These are phyloP conservation scores for Erucastrum elatum DNA, from an alignment of 345 rosid genomes.

Conservation along the genomic window DNA sequence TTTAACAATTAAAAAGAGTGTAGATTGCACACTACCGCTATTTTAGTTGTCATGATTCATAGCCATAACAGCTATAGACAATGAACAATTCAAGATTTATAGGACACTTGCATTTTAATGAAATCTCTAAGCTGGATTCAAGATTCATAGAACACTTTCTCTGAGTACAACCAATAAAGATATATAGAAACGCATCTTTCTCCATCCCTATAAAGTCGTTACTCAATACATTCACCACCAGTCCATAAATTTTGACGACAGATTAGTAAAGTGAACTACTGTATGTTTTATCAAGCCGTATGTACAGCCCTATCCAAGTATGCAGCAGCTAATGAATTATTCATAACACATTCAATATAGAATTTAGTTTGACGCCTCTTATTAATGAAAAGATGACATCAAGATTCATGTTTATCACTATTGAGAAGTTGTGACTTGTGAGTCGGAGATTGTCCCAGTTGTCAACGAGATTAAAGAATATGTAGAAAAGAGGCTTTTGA, in stretches of 20 bases:
- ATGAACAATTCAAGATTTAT: neutral
- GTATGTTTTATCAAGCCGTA: neutral
- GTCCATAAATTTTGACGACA: constrained; percentile 6
- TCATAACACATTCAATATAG: neutral
- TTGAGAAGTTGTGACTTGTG: neutral
- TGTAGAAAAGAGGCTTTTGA: neutral
- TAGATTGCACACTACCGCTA: neutral
- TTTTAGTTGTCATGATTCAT: neutral
- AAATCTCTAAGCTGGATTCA: constrained; percentile 15
- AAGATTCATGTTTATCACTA: neutral
- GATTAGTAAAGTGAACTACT: neutral
- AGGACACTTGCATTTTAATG: constrained; percentile 5
- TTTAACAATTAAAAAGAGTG: neutral
- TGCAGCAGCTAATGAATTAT: neutral
- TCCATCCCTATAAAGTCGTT: constrained; percentile 20
- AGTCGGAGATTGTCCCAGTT: constrained; percentile 10
- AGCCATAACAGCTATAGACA: constrained; percentile 31
- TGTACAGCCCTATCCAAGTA: neutral
- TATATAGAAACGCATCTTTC: neutral
- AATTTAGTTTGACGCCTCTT: neutral
- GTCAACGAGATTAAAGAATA: neutral
- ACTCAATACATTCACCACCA: neutral
- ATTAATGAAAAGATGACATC: neutral
- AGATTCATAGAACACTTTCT: constrained; percentile 26
- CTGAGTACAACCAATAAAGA: neutral